Evolutionary conservation across 2,329 filamentous ascomycete genomes (phyloP), one percentile per base, ranked within the genome.

Genomic region (Xylariales sp.): DNA sequence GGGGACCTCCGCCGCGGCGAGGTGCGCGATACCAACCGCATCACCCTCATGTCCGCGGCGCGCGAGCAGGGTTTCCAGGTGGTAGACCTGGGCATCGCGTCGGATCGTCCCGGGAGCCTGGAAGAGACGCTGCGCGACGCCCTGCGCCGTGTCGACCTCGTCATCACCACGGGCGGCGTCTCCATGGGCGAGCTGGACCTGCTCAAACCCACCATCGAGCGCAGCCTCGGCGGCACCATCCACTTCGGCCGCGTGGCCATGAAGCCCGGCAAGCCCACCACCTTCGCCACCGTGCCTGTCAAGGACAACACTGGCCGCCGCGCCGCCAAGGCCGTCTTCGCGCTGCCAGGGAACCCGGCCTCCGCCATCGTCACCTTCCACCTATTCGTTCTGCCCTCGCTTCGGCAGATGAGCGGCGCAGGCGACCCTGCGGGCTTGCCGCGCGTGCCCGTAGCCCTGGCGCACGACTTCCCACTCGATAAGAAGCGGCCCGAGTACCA

Each of bases 141-240:
- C 1, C 69, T 97, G 43, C 76, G 85, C 15, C 69, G 70, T 33
- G 81, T 83, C 18, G 90, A 96, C 54, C 68, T 97, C 11, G 75
- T 98, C 41, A 81, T 98, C 53, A 97, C 93, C 13, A 91, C 86
- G 0, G 93, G 93, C 16, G 93, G 93, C 33, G 93, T 97, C 15
- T 95, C 88, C 8, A 98, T 98, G 93, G 93, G 93, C 40, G 93
- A 98, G 64, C 79, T 96, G 3, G 93, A 98, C 61, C 81, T 98
- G 6, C 78, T 98, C 15, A 98, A 98, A 60, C 91, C 93, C 0
- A 97, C 91, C 0, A 87, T 98, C 52, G 93, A 97, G 67, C 83
- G 91, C 29, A 74, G 81, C 2, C 76, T 98, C 1, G 88, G 89
- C 40, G 93, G 93, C 6, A 93, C 83, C 0, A 95, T 98, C 48